Evolutionary conservation across 2,329 filamentous ascomycete species (phyloP), one percentile per base, ranked within the genome.

Genomic region (Amauroascus niger): DNA sequence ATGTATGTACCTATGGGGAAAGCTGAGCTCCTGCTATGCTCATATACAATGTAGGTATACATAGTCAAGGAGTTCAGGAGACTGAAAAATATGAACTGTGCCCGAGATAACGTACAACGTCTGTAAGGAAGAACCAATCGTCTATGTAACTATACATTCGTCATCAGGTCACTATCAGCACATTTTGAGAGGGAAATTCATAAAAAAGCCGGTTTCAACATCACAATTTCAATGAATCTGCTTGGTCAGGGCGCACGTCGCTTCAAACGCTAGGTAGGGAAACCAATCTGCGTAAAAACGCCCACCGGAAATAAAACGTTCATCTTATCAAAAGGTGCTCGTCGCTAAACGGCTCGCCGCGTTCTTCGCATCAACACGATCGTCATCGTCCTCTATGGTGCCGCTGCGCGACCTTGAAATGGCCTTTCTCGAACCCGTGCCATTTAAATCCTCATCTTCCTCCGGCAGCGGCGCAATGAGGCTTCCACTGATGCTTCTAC

Each of bases 291-390:
- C 22, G 7, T 11, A 24, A 20, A 32, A 41, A 33, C n/a, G 18
- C 1, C 30, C 35, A 32, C n/a, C n/a, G n/a, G n/a, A n/a, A 20
- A 7, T 41, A 32, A 20, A 40, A 32, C 1, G 20, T 18, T 18
- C 11, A n/a, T 6, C 18, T 7, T n/a, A 22, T 68, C 74, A 97
- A 69, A 96, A 96, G 16, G 91, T 96, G 75, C 90, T 96, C 61
- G 89, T 87, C 46, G 91, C 93, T 73, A 98, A 75, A 65, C 93
- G 81, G 71, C 88, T 95, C 33, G 93, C 93, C 51, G 93, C 93
- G 72, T 97, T 98, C 69, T 87, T 82, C 40, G 93, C 93, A 77
- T 98, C 93, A 56, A 98, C 83, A 52, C 90, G 80, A 70, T 98
- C 93, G 64, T 95, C 89, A 63, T 96, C 87, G 59, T 89, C 74